Conservation (phyloP, 129 eudicot species). For the Apium graveolens region DNA sequence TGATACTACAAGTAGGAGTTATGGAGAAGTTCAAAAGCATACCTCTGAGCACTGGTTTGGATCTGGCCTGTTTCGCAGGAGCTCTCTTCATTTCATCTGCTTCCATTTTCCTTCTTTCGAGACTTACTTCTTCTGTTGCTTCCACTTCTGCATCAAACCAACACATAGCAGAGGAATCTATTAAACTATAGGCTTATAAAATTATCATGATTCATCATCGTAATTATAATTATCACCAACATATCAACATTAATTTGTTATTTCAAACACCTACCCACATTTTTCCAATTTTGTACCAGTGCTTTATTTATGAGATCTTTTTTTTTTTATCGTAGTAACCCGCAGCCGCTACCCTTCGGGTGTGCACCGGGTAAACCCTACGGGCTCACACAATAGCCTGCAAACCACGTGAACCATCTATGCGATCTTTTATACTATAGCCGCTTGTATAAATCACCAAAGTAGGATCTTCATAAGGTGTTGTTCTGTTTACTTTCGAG, state of each 20-base stretch:
- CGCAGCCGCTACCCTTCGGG: no score
- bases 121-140: conserved; percentile 13
- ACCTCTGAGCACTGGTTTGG: conserved; percentile 44
- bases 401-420: no score
- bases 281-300: not conserved
- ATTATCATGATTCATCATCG: not conserved
- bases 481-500: no score
- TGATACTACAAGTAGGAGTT: conserved; percentile 70
- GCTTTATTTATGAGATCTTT: not conserved
- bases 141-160: not conserved
- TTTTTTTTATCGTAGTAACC: no score
- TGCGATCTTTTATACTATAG: no score
- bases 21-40: conserved; percentile 61
- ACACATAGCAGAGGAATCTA: not conserved
- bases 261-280: not conserved
- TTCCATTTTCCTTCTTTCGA: conserved; percentile 51
- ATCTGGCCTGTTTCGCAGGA: conserved; percentile 73
- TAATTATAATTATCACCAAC: not conserved
- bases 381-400: no score
- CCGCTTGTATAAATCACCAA: no score
- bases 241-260: not conserved
- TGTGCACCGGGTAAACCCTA: no score
- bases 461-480: no score
- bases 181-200: not conserved
- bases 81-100: conserved; percentile 55